phyloP scores from a whole-genome alignment of 2,329 filamentous ascomycete species.

The Fusarium floridanum region DNA sequence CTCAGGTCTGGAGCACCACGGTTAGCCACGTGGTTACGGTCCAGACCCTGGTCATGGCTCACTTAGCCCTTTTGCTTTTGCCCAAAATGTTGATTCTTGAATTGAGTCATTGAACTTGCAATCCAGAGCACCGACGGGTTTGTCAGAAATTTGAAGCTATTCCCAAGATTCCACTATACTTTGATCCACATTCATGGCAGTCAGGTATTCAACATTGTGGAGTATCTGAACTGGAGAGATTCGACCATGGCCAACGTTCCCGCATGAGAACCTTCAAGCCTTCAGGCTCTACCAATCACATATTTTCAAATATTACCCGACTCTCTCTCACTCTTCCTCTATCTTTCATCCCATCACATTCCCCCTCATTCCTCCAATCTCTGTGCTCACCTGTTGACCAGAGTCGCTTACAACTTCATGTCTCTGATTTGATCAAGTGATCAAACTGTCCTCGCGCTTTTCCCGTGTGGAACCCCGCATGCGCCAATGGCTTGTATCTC shows the following conservation, averaged over 20 bases:
- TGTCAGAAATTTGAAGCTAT: not conserved
- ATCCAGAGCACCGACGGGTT: not conserved
- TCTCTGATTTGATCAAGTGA: constrained; percentile 18
- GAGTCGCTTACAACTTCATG: constrained; percentile 1
- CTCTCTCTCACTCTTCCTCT: not conserved
- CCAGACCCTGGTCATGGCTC: not conserved
- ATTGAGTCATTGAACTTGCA: not conserved
- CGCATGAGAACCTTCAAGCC: not conserved
- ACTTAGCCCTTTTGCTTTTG: not conserved
- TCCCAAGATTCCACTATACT: not conserved
- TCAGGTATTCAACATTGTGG: not conserved
- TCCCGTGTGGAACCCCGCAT: constrained; percentile 39
- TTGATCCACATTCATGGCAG: not conserved
- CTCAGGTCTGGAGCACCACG: not conserved
- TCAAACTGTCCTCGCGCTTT: constrained; percentile 5
- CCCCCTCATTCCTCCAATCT: not conserved
- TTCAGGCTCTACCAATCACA: not conserved
- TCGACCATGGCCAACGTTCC: not conserved
- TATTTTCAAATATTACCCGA: not conserved
- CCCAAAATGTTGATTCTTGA: not conserved
- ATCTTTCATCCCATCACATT: not conserved
- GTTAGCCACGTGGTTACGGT: constrained; percentile 28
- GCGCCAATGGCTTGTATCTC: constrained; percentile 20
- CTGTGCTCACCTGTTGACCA: not conserved
- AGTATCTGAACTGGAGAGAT: not conserved